These are phyloP conservation scores for Collariella sp. DNA, from an alignment of 495 filamentous ascomycete species.

Conservation along the genomic window DNA sequence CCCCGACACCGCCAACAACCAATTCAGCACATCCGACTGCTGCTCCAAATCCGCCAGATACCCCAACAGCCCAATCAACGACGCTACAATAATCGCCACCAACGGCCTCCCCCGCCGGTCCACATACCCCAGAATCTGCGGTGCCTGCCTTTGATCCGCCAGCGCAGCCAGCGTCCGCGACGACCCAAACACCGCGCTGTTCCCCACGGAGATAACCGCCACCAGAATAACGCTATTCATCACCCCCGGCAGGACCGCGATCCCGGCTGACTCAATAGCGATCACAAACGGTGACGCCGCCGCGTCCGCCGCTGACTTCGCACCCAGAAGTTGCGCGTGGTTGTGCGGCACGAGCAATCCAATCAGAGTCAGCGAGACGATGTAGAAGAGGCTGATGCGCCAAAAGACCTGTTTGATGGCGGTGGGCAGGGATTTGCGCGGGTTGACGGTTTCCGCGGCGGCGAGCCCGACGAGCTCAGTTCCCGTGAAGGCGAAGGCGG, in stretches of 20 bases:
- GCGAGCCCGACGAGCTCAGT: conserved; percentile 92
- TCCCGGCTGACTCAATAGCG: conserved; percentile 72
- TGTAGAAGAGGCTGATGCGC: conserved; percentile 85
- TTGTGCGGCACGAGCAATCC: conserved; percentile 67
- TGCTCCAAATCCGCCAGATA: conserved; percentile 64
- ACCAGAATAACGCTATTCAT: conserved; percentile 90
- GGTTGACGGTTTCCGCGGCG: conserved; percentile 80
- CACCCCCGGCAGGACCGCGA: conserved; percentile 64
- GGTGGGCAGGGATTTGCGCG: conserved; percentile 74
- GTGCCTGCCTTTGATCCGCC: conserved; percentile 78
- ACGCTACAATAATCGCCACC: conserved; percentile 60
- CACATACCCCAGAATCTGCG: conserved; percentile 66
- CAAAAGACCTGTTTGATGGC: conserved; percentile 94
- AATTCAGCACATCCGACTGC: conserved; percentile 61
- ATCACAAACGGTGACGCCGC: conserved; percentile 85
- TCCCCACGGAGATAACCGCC: conserved; percentile 79
- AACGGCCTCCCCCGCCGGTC: conserved; percentile 78
- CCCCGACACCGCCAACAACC: conserved; percentile 86
- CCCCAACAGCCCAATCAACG: conserved; percentile 62
- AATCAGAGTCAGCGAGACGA: conserved; percentile 63
- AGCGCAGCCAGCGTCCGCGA: conserved; percentile 80
- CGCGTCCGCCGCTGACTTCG: conserved; percentile 49
- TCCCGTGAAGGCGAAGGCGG: conserved; percentile 85
- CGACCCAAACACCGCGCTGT: conserved; percentile 78
- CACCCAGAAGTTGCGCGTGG: conserved; percentile 51